Conservation (phyloP, 2,329 filamentous ascomycete species). For the Ophiostoma montium region DNA sequence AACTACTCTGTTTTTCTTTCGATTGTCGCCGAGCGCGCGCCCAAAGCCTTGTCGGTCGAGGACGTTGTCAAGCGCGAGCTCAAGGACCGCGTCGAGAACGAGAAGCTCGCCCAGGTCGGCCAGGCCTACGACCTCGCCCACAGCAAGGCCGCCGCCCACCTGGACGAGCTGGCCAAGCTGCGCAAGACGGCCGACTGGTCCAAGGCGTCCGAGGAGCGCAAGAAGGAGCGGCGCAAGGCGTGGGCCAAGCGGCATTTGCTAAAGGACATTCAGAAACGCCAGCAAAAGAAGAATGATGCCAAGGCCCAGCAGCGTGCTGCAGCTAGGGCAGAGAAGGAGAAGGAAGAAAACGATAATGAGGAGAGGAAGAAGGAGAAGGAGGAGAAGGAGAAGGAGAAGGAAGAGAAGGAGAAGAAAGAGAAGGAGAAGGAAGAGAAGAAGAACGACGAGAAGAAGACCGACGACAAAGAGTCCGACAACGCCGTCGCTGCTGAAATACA, state of each 20-base stretch:
- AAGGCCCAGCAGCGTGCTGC: conserved; percentile 22
- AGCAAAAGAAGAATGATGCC: conserved; percentile 28
- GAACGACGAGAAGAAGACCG: background rate
- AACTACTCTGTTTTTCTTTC: conserved; percentile 65
- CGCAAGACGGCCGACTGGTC: conserved; percentile 35
- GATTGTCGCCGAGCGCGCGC: conserved; percentile 50
- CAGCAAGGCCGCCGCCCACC: conserved; percentile 34
- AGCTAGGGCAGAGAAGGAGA: conserved; percentile 14
- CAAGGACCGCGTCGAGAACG: conserved; percentile 51
- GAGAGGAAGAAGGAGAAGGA: background rate
- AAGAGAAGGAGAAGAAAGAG: background rate
- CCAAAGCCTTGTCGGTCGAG: conserved; percentile 38
- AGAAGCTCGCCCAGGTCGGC: conserved; percentile 61
- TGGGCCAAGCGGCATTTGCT: conserved; percentile 25
- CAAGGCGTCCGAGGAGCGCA: conserved; percentile 29
- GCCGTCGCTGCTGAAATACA: background rate
- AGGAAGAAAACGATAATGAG: conserved; percentile 14
- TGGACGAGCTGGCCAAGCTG: conserved; percentile 29
- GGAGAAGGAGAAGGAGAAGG: conserved; percentile 4
- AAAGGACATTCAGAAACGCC: conserved; percentile 24
- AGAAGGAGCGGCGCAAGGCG: conserved; percentile 26
- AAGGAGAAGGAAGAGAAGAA: background rate
- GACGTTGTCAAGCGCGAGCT: conserved; percentile 54
- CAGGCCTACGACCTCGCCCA: conserved; percentile 58
- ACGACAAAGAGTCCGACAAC: background rate